These are phyloP conservation scores for Puccinia hordei DNA, from an alignment of 1,284 basidiomycete species.

Conservation along the genomic window DNA sequence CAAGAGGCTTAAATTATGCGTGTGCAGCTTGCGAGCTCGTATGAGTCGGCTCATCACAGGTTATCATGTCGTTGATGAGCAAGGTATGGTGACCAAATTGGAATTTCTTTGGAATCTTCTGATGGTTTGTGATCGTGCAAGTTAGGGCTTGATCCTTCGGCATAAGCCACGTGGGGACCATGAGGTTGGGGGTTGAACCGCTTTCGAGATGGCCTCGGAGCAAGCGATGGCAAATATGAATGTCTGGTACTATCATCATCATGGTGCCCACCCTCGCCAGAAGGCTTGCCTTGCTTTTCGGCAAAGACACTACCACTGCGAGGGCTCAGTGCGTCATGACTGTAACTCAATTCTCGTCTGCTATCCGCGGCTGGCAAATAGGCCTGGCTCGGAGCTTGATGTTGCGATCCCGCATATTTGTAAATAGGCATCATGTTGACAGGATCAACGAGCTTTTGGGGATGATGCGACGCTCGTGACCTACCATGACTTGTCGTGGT, in stretches of 20 bases:
- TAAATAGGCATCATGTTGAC: not conserved
- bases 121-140: slow-evolving; percentile 4
- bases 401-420: not conserved
- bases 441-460: not conserved
- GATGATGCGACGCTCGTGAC: not conserved
- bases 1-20: slow-evolving; percentile 3
- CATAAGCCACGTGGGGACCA: not conserved
- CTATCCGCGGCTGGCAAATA: not conserved
- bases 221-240: not conserved
- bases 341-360: slow-evolving; percentile 5
- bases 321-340: not conserved
- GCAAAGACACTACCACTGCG: not conserved
- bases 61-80: not conserved
- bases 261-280: not conserved
- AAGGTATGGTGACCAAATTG: slow-evolving; percentile 14
- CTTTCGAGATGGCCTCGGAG: not conserved
- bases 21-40: not conserved
- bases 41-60: not conserved
- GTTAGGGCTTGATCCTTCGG: not conserved
- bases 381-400: not conserved
- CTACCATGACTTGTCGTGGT: slow-evolving; percentile 4
- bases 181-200: not conserved
- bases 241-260: not conserved
- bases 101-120: slow-evolving; percentile 8
- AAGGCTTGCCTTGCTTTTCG: slow-evolving; percentile 1